These are phyloP conservation scores for Avena sativa DNA, from an alignment of 176 grass and related monocot species.

Conservation along the genomic window DNA sequence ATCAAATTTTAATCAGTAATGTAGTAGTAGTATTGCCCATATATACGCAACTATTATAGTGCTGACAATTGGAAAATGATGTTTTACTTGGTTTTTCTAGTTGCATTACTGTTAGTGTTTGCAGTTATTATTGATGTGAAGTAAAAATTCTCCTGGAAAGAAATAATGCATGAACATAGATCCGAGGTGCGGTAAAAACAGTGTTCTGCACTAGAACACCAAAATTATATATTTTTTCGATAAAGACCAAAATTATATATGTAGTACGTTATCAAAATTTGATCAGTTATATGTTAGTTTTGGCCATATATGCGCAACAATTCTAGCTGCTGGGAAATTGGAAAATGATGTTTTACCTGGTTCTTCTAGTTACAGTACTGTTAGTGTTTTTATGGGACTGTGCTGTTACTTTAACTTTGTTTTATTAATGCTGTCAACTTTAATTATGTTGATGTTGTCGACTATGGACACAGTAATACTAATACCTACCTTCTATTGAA, in stretches of 20 bases:
- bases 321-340: too few species aligned
- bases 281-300: background rate
- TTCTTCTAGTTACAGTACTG: background rate
- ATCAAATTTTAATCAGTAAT: background rate
- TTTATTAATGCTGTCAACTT: constrained; percentile 12
- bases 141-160: constrained; percentile 77
- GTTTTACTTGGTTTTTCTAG: constrained; percentile 32
- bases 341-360: too few species aligned
- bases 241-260: constrained; percentile 13
- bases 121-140: constrained; percentile 30
- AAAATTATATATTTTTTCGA: too few species aligned
- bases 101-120: background rate
- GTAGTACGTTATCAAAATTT: background rate
- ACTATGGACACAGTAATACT: background rate
- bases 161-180: constrained; percentile 66
- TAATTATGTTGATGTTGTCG: constrained; percentile 13
- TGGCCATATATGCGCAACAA: background rate
- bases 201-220: constrained; percentile 2
- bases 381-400: constrained; percentile 4
- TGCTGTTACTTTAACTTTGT: background rate
- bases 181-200: constrained; percentile 54
- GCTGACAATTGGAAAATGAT: constrained; percentile 5
- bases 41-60: background rate
- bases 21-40: constrained; percentile 5
- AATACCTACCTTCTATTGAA: constrained; percentile 35